A percentile compares a stretch with the other conserved stretches of the same genome.
phyloP scores from a whole-genome alignment of 768 basidiomycete species.

The Tricholoma terreum region DNA sequence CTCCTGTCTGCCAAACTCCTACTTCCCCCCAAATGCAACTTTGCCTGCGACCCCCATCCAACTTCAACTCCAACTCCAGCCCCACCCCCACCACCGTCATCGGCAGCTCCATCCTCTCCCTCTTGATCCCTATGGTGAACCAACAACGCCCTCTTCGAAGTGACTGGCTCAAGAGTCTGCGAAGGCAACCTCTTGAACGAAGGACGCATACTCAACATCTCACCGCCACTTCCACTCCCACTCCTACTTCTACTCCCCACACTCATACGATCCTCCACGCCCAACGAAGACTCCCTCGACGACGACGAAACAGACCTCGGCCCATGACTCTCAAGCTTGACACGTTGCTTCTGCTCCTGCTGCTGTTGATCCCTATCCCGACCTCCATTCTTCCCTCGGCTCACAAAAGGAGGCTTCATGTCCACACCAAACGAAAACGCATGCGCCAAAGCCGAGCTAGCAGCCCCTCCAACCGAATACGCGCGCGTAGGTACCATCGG shows the following conservation, averaged over 20 bases:
- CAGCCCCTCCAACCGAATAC: background rate
- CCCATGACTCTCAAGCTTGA: background rate
- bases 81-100: background rate
- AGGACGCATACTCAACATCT: constrained; percentile 39
- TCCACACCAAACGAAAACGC: constrained; percentile 30
- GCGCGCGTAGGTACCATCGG: constrained; percentile 11
- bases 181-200: constrained; percentile 73
- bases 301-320: constrained; percentile 7
- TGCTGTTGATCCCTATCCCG: constrained; percentile 2
- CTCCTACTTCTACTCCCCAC: constrained; percentile 10
- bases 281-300: constrained; percentile 30
- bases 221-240: constrained; percentile 22
- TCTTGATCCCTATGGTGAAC: constrained; percentile 26
- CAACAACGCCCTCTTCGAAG: constrained; percentile 51
- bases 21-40: background rate
- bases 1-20: constrained; percentile 24
- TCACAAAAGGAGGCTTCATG: no score
- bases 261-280: constrained; percentile 28
- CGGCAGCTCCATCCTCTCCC: constrained; percentile 14
- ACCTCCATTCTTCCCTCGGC: no score
- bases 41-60: background rate
- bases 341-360: background rate
- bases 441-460: constrained; percentile 36
- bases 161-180: constrained; percentile 63
- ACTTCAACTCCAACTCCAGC: background rate